Base-by-base conservation (phyloP, 495 filamentous ascomycete species). In the Penicillium parvum region DNA sequence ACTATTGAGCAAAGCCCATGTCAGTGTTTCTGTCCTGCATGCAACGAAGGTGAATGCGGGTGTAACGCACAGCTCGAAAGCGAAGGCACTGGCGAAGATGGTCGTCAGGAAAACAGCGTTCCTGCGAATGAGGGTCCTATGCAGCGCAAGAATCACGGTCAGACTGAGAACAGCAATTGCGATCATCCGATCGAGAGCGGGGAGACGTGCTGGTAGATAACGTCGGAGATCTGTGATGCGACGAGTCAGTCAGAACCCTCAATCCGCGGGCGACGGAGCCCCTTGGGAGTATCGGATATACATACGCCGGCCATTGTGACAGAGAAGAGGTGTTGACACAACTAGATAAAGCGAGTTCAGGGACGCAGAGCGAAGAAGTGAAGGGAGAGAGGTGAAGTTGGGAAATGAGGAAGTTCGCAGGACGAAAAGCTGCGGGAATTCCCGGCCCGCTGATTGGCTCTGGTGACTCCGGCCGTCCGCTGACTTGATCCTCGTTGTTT, bases 41-140 rank as follows among this genome's bases (percentile, higher is more conserved):
- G 23, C 35, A 32, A 40, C 37, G 23, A 16, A 23, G 21, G 29
- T 14, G n/a, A n/a, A n/a, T n/a, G n/a, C 10, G 48, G 18, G 44
- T 46, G 41, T 57, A 29, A 71, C 86, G 43, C 76, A 99, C 94
- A 97, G 77, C 74, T 97, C 86, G 60, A 95, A 91, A 38, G 77
- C 86, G 64, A 99, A 99, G 44, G 90, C 94, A 39, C 78, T 72
- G 47, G 69, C 76, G 68, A 99, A 97, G 57, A 97, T 86, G 25
- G 76, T 74, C 37, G 82, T 87, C 45, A 99, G 75, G 76, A 91
- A 95, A 64, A 83, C 73, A 47, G 77, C 79, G 73, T 99, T 97
- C 59, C 74, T 79, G 63, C 84, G 83, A 74, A 97, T 82, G 54
- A 99, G 58, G 58, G 76, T 61, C 74, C 94, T 97, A 70, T 52